phyloP scores from a whole-genome alignment of 2,329 filamentous ascomycete species.

The Hypoxylon sp. region DNA sequence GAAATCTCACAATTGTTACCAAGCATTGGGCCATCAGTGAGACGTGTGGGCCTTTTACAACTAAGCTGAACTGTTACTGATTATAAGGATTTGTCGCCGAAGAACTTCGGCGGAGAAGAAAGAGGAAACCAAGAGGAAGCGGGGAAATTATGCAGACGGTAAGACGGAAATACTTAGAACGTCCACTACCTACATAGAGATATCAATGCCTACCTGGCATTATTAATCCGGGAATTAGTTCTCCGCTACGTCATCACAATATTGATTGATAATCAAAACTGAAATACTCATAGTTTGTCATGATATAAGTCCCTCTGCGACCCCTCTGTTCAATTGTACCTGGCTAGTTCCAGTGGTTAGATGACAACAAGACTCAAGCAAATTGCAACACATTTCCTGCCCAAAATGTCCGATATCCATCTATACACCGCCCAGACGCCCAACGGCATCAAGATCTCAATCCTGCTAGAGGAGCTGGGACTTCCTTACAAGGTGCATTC shows the following conservation, averaged over 20 bases:
- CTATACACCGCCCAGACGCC: constrained; percentile 88
- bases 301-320: constrained; percentile 22
- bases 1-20: not conserved
- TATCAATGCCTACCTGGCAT: not conserved
- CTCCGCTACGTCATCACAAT: not conserved
- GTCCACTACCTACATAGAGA: not conserved
- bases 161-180: not conserved
- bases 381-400: constrained; percentile 40
- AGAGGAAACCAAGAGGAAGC: not conserved
- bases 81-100: not conserved
- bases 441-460: constrained; percentile 92
- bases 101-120: too few relatives aligned
- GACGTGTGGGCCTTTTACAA: constrained; percentile 2
- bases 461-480: constrained; percentile 86
- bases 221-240: constrained; percentile 28
- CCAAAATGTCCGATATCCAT: constrained; percentile 76
- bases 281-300: constrained; percentile 1
- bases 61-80: not conserved
- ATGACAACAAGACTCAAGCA: constrained; percentile 42
- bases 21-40: not conserved
- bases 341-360: not conserved
- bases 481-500: constrained; percentile 78
- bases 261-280: constrained; percentile 36
- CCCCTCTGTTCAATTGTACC: not conserved
- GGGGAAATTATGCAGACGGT: constrained; percentile 9